phyloP scores from a whole-genome alignment of 768 basidiomycete species.

The Rhodotorula diobovata region DNA sequence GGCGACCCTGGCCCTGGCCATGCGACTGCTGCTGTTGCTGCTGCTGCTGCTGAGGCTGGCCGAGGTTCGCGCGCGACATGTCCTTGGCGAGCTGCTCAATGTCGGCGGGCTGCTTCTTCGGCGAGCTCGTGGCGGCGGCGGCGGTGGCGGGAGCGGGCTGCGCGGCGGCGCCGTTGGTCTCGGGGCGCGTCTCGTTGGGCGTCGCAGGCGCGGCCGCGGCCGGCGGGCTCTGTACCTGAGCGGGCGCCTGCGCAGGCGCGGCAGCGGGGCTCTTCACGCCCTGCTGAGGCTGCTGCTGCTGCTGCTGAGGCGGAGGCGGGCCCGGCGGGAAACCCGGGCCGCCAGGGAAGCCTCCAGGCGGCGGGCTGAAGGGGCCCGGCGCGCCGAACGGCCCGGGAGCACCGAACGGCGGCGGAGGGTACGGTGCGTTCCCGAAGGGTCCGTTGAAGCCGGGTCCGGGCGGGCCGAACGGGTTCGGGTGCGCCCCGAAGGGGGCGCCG shows the following conservation, averaged over 20 bases:
- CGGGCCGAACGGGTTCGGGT: slow-evolving; percentile 13
- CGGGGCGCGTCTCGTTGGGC: slow-evolving; percentile 23
- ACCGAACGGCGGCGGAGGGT: neutral
- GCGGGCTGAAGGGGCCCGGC: slow-evolving; percentile 8
- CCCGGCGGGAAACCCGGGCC: neutral
- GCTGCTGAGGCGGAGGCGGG: neutral
- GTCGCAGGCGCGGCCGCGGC: slow-evolving; percentile 1
- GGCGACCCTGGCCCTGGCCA: neutral
- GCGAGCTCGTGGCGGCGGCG: too few species aligned
- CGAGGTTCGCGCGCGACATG: slow-evolving; percentile 24
- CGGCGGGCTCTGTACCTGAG: neutral
- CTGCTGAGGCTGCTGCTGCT: slow-evolving; percentile 8
- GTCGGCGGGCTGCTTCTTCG: slow-evolving; percentile 20
- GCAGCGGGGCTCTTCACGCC: slow-evolving; percentile 11
- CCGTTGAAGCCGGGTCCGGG: slow-evolving; percentile 15
- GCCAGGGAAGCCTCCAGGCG: slow-evolving; percentile 1
- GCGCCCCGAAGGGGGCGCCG: slow-evolving; percentile 8
- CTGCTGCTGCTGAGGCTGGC: neutral
- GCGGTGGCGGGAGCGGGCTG: neutral
- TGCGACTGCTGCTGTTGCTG: neutral
- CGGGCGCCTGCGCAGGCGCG: neutral
- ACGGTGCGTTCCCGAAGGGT: neutral
- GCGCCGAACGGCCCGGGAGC: slow-evolving; percentile 1
- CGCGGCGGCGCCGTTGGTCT: slow-evolving; percentile 14
- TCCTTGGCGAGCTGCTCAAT: slow-evolving; percentile 38